Conservation (phyloP, 768 basidiomycete genomes). For the Mycena pura region DNA sequence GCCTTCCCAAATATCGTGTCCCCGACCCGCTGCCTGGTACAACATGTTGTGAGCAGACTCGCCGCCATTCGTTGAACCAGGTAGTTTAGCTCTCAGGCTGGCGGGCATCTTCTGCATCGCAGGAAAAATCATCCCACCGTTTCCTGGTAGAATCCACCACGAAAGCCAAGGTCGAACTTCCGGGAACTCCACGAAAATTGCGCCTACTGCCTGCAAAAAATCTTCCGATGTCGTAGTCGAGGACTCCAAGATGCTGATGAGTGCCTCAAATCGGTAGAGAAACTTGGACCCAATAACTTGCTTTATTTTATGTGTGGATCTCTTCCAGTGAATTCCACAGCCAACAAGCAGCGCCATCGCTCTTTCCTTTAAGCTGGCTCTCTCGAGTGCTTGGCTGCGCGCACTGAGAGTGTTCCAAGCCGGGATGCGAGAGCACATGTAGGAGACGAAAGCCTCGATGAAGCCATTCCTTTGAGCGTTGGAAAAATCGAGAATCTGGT, state of each 20-base stretch:
- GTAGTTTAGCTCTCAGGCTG: background rate
- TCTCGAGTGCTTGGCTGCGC: background rate
- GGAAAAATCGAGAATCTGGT: constrained; percentile 14
- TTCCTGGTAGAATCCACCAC: constrained; percentile 17
- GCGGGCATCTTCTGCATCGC: constrained; percentile 13
- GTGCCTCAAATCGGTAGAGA: background rate
- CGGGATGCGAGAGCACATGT: constrained; percentile 5
- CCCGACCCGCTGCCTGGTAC: background rate
- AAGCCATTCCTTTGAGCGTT: constrained; percentile 3
- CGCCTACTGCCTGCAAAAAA: background rate
- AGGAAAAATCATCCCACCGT: constrained; percentile 16
- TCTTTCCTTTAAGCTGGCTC: background rate
- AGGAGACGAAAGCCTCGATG: background rate
- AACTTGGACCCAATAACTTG: background rate
- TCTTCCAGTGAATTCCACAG: constrained; percentile 3
- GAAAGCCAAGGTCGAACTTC: constrained; percentile 6
- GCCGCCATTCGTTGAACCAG: background rate
- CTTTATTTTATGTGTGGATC: constrained; percentile 10
- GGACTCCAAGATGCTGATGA: background rate
- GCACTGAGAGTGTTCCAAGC: background rate
- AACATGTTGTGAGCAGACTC: constrained; percentile 3
- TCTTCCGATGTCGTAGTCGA: background rate
- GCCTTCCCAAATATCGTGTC: constrained; percentile 1
- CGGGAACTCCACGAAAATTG: background rate
- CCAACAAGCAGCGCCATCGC: background rate